Base-by-base conservation (phyloP, 805 yeast species). In the Candida alai region DNA sequence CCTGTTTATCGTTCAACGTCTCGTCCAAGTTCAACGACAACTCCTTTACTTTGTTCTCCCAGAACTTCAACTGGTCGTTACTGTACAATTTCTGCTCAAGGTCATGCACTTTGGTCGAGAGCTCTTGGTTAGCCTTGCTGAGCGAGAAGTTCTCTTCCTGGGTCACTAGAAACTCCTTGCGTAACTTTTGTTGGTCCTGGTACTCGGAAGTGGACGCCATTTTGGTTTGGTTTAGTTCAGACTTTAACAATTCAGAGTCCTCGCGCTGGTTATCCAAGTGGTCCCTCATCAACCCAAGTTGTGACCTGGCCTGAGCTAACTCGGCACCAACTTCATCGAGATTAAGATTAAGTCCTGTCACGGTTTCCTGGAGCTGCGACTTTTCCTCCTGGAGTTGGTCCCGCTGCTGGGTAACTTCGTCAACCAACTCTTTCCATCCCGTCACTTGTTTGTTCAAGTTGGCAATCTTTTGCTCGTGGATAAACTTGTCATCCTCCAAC, bases 61-160 rank as follows among this genome's bases (percentile, higher is more conserved):
- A 83, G 39, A 71, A 76, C 42, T 69, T 73, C 43, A 74, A 69
- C 46, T 78, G 81, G 24, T 71, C 70, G 18, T 70, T 63, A 36
- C 69, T 67, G 33, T 68, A 65, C 15, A 74, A 54, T 39, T 74
- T 72, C 1, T 58, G 61, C 43, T 79, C 79, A 18, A 74, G 48
- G 5, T 60, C 64, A 19, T 62, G 52, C 8, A 75, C 60, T 43
- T 74, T 73, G 11, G 40, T 36, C 34, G 60, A 67, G 41, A 83
- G 56, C 31, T 77, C 76, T 22, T 58, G 57, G 45, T 80, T 77
- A 39, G 68, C 70, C 41, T 68, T 78, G 18, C 72, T 74, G 27
- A 83, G 51, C 1, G 82, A 72, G 47, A 77, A 78, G 47, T 80
- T 82, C 49, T 84, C 93, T 53, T 84, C 86, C 16, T 65, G 58